phyloP scores from a whole-genome alignment of 306 rosid genomes.

The Vigna mungo region DNA sequence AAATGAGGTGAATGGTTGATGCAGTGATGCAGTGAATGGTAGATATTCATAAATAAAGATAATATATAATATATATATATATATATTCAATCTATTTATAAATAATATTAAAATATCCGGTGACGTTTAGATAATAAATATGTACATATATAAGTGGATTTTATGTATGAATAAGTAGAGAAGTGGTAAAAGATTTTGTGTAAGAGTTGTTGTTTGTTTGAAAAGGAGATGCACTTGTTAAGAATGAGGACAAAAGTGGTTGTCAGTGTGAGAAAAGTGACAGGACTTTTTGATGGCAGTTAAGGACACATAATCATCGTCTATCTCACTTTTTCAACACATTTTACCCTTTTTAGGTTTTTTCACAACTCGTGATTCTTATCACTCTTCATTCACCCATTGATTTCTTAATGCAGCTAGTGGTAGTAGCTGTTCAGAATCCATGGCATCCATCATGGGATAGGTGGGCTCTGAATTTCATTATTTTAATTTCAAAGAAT shows the following conservation, averaged over 20 bases:
- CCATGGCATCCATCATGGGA: constrained; percentile 37
- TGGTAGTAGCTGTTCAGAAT: neutral
- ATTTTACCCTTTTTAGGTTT: constrained; percentile 19
- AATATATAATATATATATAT: too few relatives aligned
- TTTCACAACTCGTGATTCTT: neutral
- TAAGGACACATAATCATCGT: constrained; percentile 43
- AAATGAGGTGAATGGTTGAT: too few relatives aligned
- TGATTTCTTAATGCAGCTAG: neutral
- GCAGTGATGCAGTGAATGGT: too few relatives aligned
- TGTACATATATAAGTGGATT: too few relatives aligned
- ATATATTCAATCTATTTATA: too few relatives aligned
- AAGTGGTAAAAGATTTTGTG: too few relatives aligned
- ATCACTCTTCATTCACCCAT: neutral
- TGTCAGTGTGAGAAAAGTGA: constrained; percentile 56
- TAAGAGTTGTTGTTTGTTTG: neutral
- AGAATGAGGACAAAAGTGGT: constrained; percentile 50
- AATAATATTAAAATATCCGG: too few relatives aligned
- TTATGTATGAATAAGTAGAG: too few relatives aligned
- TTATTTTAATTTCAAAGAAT: constrained; percentile 43
- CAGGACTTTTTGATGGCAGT: constrained; percentile 45
- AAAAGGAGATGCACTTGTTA: constrained; percentile 33
- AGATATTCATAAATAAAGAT: too few relatives aligned
- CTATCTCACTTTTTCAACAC: constrained; percentile 31
- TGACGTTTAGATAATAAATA: too few relatives aligned
- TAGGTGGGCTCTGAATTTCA: constrained; percentile 56